phyloP scores from a whole-genome alignment of 2,329 filamentous ascomycete species.

The Fulvia fulva region DNA sequence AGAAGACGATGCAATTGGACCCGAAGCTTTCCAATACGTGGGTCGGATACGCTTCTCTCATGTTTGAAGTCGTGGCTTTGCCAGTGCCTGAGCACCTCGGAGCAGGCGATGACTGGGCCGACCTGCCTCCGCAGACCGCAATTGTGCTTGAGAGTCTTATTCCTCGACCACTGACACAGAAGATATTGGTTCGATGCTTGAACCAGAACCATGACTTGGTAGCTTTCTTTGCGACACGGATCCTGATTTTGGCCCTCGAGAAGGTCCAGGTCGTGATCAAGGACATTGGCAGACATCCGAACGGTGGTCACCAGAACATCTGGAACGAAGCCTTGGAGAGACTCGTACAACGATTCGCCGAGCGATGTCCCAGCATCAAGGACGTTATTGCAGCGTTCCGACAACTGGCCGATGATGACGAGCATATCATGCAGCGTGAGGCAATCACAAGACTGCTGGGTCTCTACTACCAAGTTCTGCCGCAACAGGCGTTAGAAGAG shows the following conservation, averaged over 20 bases:
- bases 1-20: slow-evolving; percentile 77
- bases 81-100: slow-evolving; percentile 71
- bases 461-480: slow-evolving; percentile 80
- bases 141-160: slow-evolving; percentile 82
- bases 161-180: slow-evolving; percentile 75
- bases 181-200: slow-evolving; percentile 73
- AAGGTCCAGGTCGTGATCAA: slow-evolving; percentile 67
- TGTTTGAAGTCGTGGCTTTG: slow-evolving; percentile 76
- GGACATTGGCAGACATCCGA: slow-evolving; percentile 47
- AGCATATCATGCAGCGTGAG: slow-evolving; percentile 65
- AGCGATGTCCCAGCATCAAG: slow-evolving; percentile 75
- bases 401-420: slow-evolving; percentile 61
- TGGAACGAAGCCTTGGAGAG: slow-evolving; percentile 69
- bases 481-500: slow-evolving; percentile 72
- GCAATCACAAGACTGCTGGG: slow-evolving; percentile 72
- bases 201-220: slow-evolving; percentile 73
- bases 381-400: slow-evolving; percentile 73
- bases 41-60: slow-evolving; percentile 87
- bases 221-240: slow-evolving; percentile 76
- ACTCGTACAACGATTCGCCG: slow-evolving; percentile 70
- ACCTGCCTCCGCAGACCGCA: slow-evolving; percentile 70
- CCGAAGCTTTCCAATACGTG: slow-evolving; percentile 90
- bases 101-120: slow-evolving; percentile 51
- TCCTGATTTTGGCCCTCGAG: slow-evolving; percentile 72
- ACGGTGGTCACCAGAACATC: slow-evolving; percentile 43